A percentile compares a stretch with the other conserved stretches of the same genome.
These are phyloP conservation scores for Russula foetens DNA, from an alignment of 768 basidiomycete species.

Conservation along the genomic window DNA sequence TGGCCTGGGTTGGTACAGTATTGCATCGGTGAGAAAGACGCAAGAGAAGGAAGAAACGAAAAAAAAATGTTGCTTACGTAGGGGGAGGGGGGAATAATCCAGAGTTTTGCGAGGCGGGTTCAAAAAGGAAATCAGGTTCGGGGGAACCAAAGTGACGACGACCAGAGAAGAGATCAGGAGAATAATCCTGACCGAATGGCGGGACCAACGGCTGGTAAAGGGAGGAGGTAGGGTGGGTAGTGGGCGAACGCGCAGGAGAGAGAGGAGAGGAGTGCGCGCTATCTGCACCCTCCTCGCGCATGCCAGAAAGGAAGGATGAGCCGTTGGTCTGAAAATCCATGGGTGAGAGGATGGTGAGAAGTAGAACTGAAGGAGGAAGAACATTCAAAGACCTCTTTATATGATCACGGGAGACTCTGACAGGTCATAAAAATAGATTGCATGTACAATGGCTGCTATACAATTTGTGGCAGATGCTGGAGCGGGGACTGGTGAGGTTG, in stretches of 20 bases:
- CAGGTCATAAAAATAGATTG: no score
- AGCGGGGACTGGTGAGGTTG: no score
- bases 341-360: neutral
- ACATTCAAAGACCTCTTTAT: neutral
- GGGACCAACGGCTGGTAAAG: neutral
- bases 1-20: neutral
- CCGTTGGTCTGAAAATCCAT: neutral
- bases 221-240: no score
- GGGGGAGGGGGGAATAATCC: neutral
- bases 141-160: neutral
- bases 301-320: neutral
- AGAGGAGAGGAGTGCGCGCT: neutral
- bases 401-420: neutral
- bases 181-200: no score
- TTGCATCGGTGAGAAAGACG: neutral
- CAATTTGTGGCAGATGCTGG: no score
- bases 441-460: no score
- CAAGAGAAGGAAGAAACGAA: no score
- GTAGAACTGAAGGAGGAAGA: neutral
- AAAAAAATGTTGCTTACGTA: neutral
- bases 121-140: neutral
- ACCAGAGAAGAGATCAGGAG: no score
- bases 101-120: neutral
- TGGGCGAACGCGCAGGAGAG: neutral
- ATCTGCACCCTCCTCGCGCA: neutral